A percentile compares a stretch with the other conserved stretches of the same genome.
These are phyloP conservation scores for Solanum stenotomum DNA, from an alignment of 257 asterid species.

Conservation along the genomic window DNA sequence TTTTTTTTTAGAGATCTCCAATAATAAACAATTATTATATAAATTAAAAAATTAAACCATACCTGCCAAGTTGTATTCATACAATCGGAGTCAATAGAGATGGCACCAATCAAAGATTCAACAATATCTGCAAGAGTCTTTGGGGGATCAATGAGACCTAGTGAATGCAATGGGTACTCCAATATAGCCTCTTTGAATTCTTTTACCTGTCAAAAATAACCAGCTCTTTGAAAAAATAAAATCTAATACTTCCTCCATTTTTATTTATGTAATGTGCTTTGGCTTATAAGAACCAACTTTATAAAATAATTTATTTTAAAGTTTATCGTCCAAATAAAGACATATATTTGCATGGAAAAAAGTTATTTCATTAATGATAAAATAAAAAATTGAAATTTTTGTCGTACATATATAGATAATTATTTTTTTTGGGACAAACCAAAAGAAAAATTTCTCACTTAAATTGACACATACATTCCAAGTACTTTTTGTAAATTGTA, in stretches of 20 bases:
- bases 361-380: too few species aligned
- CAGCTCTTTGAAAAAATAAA: too few species aligned
- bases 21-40: too few species aligned
- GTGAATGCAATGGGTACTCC: conserved; percentile 37
- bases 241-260: too few species aligned
- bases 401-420: not conserved
- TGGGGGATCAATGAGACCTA: not conserved
- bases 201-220: conserved; percentile 14
- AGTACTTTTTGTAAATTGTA: not conserved
- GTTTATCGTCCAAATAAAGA: not conserved
- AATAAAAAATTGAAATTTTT: too few species aligned
- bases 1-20: not conserved
- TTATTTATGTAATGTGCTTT: too few species aligned
- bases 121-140: not conserved
- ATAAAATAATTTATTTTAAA: too few species aligned
- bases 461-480: not conserved
- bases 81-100: not conserved
- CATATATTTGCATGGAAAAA: too few species aligned
- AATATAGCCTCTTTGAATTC: conserved; percentile 17
- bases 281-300: too few species aligned
- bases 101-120: not conserved
- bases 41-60: not conserved
- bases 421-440: too few species aligned
- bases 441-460: not conserved
- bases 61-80: not conserved